Evolutionary conservation across 2,329 filamentous ascomycete species (phyloP).

Genomic region (Fusarium udum): DNA sequence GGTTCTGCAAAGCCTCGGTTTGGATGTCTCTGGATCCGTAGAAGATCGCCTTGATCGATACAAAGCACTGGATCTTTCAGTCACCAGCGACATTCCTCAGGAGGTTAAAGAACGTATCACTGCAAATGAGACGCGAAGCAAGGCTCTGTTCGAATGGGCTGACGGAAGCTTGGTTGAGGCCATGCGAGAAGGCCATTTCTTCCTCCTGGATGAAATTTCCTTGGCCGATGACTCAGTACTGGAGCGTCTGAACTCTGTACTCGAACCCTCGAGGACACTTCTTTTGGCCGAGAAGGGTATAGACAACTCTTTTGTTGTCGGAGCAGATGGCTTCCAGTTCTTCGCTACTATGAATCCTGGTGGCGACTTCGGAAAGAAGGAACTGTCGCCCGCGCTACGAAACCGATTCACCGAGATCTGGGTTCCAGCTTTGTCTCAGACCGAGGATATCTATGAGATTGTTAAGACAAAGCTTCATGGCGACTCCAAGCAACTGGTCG

Average conservation of each 20-base stretch:
- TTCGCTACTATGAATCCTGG: slow-evolving; percentile 99
- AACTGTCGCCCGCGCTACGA: slow-evolving; percentile 91
- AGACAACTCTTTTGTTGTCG: slow-evolving; percentile 81
- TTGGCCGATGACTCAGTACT: slow-evolving; percentile 97
- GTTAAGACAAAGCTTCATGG: slow-evolving; percentile 76
- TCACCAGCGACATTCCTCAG: slow-evolving; percentile 58
- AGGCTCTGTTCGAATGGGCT: slow-evolving; percentile 94
- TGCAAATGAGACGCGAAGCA: slow-evolving; percentile 68
- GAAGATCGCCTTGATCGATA: slow-evolving; percentile 70
- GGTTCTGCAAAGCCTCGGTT: slow-evolving; percentile 54
- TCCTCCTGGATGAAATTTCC: slow-evolving; percentile 97
- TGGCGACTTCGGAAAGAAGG: slow-evolving; percentile 97
- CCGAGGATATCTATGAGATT: slow-evolving; percentile 88
- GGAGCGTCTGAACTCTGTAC: slow-evolving; percentile 93
- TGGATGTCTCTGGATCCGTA: slow-evolving; percentile 54
- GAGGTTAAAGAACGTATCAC: slow-evolving; percentile 58
- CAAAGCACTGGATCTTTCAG: slow-evolving; percentile 56
- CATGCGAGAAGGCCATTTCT: slow-evolving; percentile 90
- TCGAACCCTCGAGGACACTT: slow-evolving; percentile 87
- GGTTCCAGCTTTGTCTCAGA: slow-evolving; percentile 88
- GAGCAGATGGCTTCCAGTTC: slow-evolving; percentile 86
- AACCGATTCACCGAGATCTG: slow-evolving; percentile 99
- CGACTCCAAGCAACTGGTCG: slow-evolving; percentile 66
- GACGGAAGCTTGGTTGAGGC: slow-evolving; percentile 94
- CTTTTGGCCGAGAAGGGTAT: slow-evolving; percentile 94